A percentile compares a stretch with the other conserved stretches of the same genome.
Conservation (phyloP, 1,139 yeast species). For the Candida labiduridarum region DNA sequence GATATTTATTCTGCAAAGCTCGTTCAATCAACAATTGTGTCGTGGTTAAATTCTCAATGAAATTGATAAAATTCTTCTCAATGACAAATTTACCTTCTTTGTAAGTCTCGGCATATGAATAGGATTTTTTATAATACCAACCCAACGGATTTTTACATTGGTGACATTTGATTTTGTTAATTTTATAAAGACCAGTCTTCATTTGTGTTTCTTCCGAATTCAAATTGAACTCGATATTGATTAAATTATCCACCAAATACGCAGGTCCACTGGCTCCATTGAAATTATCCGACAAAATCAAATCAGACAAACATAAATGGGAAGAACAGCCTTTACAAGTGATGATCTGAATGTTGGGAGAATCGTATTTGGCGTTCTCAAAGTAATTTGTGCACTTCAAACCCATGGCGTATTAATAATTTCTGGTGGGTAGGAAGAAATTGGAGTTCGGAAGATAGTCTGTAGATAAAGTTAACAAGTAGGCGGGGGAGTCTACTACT, state of each 20-base stretch:
- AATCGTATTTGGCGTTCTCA: slow-evolving; percentile 37
- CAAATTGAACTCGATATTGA: slow-evolving; percentile 41
- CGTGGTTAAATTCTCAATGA: slow-evolving; percentile 30
- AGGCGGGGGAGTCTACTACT: neutral
- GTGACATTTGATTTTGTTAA: slow-evolving; percentile 64
- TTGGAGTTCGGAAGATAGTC: too few species aligned
- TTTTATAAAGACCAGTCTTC: slow-evolving; percentile 73
- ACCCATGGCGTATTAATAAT: slow-evolving; percentile 30
- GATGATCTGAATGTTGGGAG: slow-evolving; percentile 42
- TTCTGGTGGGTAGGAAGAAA: neutral
- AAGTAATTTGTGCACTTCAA: slow-evolving; percentile 42
- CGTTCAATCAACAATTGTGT: slow-evolving; percentile 29
- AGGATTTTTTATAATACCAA: slow-evolving; percentile 75
- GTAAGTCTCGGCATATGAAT: slow-evolving; percentile 57
- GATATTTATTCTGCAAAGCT: slow-evolving; percentile 30
- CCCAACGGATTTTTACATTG: slow-evolving; percentile 69
- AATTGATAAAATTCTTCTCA: slow-evolving; percentile 41
- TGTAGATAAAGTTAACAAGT: neutral
- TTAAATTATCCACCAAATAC: slow-evolving; percentile 49
- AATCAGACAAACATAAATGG: slow-evolving; percentile 51
- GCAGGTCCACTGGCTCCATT: slow-evolving; percentile 57
- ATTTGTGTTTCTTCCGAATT: slow-evolving; percentile 45
- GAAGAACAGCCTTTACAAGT: slow-evolving; percentile 55
- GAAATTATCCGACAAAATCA: slow-evolving; percentile 53
- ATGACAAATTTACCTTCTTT: slow-evolving; percentile 81